Evolutionary conservation across 257 asterid species (phyloP).

Genomic region (Penstemon davidsonii): DNA sequence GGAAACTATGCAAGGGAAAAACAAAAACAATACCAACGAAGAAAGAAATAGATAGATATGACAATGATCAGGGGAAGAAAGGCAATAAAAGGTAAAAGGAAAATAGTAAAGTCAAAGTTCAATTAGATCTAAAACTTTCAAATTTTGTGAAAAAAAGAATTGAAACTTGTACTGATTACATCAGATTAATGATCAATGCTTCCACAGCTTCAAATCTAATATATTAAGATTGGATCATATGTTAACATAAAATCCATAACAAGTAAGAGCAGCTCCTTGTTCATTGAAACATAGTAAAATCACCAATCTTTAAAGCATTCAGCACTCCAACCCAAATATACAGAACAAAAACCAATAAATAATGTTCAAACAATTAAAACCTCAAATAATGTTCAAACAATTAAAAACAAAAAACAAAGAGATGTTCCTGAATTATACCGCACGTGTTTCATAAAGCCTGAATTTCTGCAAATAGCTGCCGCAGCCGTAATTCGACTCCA

Average conservation of each 20-base stretch:
- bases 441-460: slow-evolving; percentile 79
- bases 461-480: slow-evolving; percentile 57
- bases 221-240: background rate
- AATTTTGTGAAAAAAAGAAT: background rate
- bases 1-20: background rate
- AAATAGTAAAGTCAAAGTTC: background rate
- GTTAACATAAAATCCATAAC: slow-evolving; percentile 1
- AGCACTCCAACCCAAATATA: slow-evolving; percentile 13
- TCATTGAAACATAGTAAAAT: slow-evolving; percentile 12
- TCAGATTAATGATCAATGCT: slow-evolving; percentile 10
- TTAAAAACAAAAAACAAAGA: background rate
- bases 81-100: background rate
- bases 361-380: slow-evolving; percentile 27
- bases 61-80: background rate
- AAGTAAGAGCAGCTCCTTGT: slow-evolving; percentile 7
- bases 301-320: slow-evolving; percentile 12
- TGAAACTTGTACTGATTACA: background rate
- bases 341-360: slow-evolving; percentile 17
- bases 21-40: background rate
- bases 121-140: background rate
- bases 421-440: slow-evolving; percentile 51
- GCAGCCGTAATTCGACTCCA: slow-evolving; percentile 29
- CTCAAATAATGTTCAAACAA: background rate
- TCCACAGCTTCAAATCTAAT: slow-evolving; percentile 16
- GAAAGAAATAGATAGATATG: background rate